Base-by-base conservation (phyloP, 192 early-diverging fungal genomes). In the Backusella mclennaniae region DNA sequence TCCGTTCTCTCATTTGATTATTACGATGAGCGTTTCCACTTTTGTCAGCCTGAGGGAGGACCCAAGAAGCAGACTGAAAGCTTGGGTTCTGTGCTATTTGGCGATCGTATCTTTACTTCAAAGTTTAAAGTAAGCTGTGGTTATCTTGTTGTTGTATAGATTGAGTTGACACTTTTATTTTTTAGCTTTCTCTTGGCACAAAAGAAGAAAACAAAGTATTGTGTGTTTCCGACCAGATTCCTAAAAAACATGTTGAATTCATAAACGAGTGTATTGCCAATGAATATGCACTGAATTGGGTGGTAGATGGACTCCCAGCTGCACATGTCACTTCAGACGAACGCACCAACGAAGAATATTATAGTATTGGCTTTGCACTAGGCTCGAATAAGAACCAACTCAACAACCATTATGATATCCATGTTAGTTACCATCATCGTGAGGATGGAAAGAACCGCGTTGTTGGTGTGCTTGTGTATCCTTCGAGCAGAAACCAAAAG, bases 221-320 rank as follows among this genome's bases (percentile, higher is more conserved):
- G 56, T 98, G 97, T 77, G 71, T 74, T 8, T 77, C 78, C 52
- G 73, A 79, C 26, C 56, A 73, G 29, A 88, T 96, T 49, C 88
- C 92, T 0, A 81, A 83, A 3, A 84, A 89, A 29, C 93, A 97
- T 79, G 93, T 92, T 0, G 82, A 90, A 63, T 98, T 99, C 83
- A 93, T 98, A 49, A 95, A 94, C 73, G 90, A 92, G 70, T 89
- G 96, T 71, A 94, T 95, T 29, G 79, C 81, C 59, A 92, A 94
- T 76, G 91, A 93, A 35, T 95, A 95, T 76, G 87, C 86, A 44
- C 83, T 92, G 75, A 95, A 94, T 82, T 94, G 92, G 94, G 83
- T 96, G 56, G 92, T 99, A 52, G 97, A 99, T 85, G 96, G 95
- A 3, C 87, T 99, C n/a, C 97, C 97, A 0, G 97, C 90, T 56